phyloP scores from a whole-genome alignment of 2,329 filamentous ascomycete species.

The Leptographium radiaticola region DNA sequence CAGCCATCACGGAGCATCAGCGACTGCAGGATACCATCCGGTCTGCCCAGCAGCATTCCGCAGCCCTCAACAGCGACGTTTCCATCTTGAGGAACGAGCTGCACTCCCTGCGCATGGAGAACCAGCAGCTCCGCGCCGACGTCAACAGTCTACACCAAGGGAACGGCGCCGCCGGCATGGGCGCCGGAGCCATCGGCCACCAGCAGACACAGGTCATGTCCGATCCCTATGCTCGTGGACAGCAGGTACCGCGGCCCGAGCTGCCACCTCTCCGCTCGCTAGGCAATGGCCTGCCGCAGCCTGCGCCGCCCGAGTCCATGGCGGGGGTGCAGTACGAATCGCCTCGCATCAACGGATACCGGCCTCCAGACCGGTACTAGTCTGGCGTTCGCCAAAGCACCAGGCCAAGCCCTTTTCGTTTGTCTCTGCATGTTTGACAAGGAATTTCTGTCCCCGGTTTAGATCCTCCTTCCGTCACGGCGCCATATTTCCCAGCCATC shows the following conservation, averaged over 20 bases:
- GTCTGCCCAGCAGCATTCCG: slow-evolving; percentile 30
- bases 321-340: slow-evolving; percentile 51
- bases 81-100: slow-evolving; percentile 37
- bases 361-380: slow-evolving; percentile 14
- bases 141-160: slow-evolving; percentile 14
- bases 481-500: background rate
- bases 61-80: slow-evolving; percentile 27
- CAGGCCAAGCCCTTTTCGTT: background rate
- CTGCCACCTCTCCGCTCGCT: slow-evolving; percentile 44
- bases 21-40: slow-evolving; percentile 37
- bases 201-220: slow-evolving; percentile 6
- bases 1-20: slow-evolving; percentile 47
- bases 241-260: slow-evolving; percentile 26
- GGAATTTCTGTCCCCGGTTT: background rate
- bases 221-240: slow-evolving; percentile 17
- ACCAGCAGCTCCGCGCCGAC: slow-evolving; percentile 30
- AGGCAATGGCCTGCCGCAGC: slow-evolving; percentile 24
- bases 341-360: slow-evolving; percentile 33
- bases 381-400: background rate
- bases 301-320: slow-evolving; percentile 41
- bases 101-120: slow-evolving; percentile 32
- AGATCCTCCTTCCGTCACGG: background rate
- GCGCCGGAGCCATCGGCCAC: slow-evolving; percentile 7
- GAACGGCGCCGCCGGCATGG: background rate
- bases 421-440: background rate